These are phyloP conservation scores for Sphagnum tenellum DNA, from an alignment of 225 moss, liverwort and hornwort genomes.

Conservation along the genomic window DNA sequence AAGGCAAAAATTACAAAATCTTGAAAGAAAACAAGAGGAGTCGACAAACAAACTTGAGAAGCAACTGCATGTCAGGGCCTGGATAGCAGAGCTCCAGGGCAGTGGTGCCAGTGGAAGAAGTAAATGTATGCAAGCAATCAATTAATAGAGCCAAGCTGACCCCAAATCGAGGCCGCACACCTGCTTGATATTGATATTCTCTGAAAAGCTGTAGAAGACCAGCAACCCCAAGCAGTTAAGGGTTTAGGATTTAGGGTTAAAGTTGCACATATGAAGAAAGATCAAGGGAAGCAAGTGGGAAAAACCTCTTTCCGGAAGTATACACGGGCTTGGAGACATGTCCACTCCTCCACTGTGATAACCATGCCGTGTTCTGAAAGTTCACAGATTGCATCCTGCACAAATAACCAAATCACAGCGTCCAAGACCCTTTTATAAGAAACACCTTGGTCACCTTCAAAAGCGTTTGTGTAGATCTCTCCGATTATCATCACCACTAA, in stretches of 20 bases:
- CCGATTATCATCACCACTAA: no score
- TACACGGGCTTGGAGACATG: constrained; percentile 92
- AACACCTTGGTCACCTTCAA: no score
- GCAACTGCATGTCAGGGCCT: constrained; percentile 91
- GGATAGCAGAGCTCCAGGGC: constrained; percentile 88
- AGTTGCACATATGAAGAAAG: not conserved
- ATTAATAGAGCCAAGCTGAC: constrained; percentile 86
- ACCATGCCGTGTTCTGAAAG: constrained; percentile 95
- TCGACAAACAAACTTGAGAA: constrained; percentile 53
- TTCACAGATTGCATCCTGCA: constrained; percentile 89
- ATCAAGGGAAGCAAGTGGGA: not conserved
- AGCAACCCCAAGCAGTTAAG: not conserved
- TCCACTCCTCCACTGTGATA: constrained; percentile 89
- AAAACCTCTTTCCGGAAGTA: constrained; percentile 92
- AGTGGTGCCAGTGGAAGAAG: constrained; percentile 78
- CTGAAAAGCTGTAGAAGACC: constrained; percentile 67
- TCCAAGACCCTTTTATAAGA: no score
- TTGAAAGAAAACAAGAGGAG: not conserved
- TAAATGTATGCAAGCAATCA: constrained; percentile 90
- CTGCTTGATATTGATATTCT: constrained; percentile 70
- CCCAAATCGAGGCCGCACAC: constrained; percentile 80
- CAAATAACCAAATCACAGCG: not conserved
- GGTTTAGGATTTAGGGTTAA: not conserved
- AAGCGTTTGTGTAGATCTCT: no score
- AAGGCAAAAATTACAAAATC: not conserved